phyloP scores from a whole-genome alignment of 192 early-diverging fungal genomes.

The Obelidium mucronatum region DNA sequence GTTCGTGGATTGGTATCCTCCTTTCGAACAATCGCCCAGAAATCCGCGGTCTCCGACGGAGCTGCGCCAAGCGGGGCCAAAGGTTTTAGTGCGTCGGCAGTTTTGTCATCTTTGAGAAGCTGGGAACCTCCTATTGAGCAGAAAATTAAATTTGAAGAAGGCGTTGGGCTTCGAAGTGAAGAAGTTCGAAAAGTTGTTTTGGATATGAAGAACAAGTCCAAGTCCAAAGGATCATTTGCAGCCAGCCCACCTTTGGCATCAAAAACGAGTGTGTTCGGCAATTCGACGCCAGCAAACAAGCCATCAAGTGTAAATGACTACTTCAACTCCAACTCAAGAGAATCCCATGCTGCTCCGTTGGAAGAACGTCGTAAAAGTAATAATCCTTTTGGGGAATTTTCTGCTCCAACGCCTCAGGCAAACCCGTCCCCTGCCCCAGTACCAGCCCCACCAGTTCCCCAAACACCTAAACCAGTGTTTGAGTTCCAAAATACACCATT shows the following conservation, averaged over 20 bases:
- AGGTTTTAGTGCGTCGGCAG: slow-evolving; percentile 29
- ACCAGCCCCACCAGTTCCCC: neutral
- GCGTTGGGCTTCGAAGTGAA: slow-evolving; percentile 52
- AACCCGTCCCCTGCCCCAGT: neutral
- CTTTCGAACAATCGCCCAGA: slow-evolving; percentile 28
- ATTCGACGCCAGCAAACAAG: neutral
- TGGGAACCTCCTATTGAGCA: slow-evolving; percentile 57
- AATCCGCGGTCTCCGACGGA: neutral
- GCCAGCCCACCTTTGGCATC: neutral
- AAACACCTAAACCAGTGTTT: slow-evolving; percentile 2
- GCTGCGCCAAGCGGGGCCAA: slow-evolving; percentile 23
- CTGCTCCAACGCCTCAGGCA: neutral
- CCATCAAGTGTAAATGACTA: neutral
- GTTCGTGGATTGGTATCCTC: slow-evolving; percentile 35
- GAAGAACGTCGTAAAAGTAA: neutral
- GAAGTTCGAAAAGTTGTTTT: slow-evolving; percentile 45
- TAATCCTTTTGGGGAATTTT: neutral
- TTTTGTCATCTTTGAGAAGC: slow-evolving; percentile 21
- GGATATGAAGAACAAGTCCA: slow-evolving; percentile 39
- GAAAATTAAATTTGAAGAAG: slow-evolving; percentile 56
- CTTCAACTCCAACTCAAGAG: neutral
- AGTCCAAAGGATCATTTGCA: slow-evolving; percentile 12
- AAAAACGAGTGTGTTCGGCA: neutral
- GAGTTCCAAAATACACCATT: slow-evolving; percentile 15
- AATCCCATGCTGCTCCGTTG: neutral